Conservation (phyloP, 257 asterid species). For the Solanum rostratum region DNA sequence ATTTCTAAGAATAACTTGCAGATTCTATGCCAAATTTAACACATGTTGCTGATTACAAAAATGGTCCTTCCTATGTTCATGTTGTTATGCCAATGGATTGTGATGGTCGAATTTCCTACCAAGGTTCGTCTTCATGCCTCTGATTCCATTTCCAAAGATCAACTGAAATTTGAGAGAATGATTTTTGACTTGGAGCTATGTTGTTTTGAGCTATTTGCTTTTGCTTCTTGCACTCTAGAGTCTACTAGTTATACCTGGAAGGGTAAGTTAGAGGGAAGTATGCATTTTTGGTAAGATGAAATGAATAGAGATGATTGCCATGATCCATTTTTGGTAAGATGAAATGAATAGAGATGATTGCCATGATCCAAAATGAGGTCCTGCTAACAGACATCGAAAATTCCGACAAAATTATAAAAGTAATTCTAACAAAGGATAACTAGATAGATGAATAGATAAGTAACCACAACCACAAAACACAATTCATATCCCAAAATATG, state of each 20-base stretch:
- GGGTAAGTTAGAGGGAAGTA: neutral
- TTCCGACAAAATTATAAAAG: no score
- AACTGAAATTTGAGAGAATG: neutral
- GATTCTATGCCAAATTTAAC: slow-evolving; percentile 62
- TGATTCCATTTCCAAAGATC: no score
- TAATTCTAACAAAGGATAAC: no score
- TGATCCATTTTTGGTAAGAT: no score
- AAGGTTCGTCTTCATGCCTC: no score
- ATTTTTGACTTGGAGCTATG: neutral
- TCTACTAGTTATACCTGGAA: neutral
- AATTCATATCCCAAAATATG: no score
- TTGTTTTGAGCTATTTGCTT: neutral
- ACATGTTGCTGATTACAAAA: slow-evolving; percentile 47
- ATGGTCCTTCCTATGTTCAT: slow-evolving; percentile 65
- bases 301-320: neutral
- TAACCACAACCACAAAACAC: no score
- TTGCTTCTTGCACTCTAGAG: neutral
- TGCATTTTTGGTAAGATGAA: neutral
- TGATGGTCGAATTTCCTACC: slow-evolving; percentile 90
- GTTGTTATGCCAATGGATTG: slow-evolving; percentile 49
- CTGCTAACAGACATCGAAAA: no score
- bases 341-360: no score
- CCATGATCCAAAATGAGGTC: no score
- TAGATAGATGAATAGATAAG: no score
- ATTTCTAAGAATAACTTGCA: slow-evolving; percentile 53